Evolutionary conservation across 2,329 filamentous ascomycete genomes (phyloP).

Genomic region (Fusarium torulosum): DNA sequence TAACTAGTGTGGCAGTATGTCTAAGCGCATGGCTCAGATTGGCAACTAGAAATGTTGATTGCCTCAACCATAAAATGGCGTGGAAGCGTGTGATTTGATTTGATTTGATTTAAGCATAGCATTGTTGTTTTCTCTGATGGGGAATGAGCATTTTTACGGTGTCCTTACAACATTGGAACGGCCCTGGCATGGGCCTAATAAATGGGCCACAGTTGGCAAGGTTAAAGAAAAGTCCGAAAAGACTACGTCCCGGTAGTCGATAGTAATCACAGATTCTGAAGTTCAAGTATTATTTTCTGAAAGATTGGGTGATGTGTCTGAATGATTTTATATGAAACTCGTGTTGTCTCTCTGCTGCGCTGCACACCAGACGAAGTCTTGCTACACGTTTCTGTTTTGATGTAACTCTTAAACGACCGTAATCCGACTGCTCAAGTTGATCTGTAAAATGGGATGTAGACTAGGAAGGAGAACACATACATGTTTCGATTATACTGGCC

Average conservation of each 20-base stretch:
- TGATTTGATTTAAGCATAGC: slow-evolving; percentile 46
- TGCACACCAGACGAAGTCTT: neutral
- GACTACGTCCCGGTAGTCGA: slow-evolving; percentile 45
- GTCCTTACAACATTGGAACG: slow-evolving; percentile 46
- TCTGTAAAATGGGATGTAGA: neutral
- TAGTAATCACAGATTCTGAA: slow-evolving; percentile 41
- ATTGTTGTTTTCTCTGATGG: slow-evolving; percentile 41
- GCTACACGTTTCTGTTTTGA: slow-evolving; percentile 10
- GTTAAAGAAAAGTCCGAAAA: slow-evolving; percentile 50
- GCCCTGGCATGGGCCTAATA: slow-evolving; percentile 45
- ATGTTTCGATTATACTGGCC: neutral
- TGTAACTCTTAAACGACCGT: neutral
- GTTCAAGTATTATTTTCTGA: slow-evolving; percentile 14
- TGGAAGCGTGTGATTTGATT: slow-evolving; percentile 41
- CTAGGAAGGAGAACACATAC: neutral
- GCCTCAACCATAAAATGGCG: slow-evolving; percentile 34
- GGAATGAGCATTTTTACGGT: slow-evolving; percentile 47
- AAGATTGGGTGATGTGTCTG: neutral
- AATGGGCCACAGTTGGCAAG: slow-evolving; percentile 41
- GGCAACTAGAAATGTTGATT: slow-evolving; percentile 35
- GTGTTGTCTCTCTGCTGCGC: neutral
- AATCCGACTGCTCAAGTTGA: neutral
- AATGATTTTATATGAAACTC: slow-evolving; percentile 3
- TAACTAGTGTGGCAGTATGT: slow-evolving; percentile 67
- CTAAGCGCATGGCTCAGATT: slow-evolving; percentile 70